phyloP scores from a whole-genome alignment of 2,329 filamentous ascomycete species.

The Trichoderma guizhouense region DNA sequence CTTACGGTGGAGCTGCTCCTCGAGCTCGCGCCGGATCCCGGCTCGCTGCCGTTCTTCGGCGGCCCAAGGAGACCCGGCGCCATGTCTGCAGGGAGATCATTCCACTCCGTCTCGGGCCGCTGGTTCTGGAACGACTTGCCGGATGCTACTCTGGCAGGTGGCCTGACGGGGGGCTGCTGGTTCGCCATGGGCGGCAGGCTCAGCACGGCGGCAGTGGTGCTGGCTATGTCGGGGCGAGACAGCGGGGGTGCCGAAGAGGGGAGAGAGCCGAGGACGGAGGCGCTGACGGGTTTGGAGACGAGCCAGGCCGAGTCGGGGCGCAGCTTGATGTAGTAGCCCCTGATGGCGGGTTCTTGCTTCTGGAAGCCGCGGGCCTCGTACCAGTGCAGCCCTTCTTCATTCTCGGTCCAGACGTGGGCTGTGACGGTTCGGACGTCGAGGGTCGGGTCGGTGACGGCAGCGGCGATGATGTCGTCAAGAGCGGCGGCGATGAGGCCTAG shows the following conservation, averaged over 20 bases:
- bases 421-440: constrained; percentile 47
- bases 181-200: constrained; percentile 31
- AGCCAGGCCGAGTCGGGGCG: constrained; percentile 61
- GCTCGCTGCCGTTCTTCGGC: constrained; percentile 30
- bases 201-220: constrained; percentile 32
- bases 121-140: constrained; percentile 56
- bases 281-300: constrained; percentile 45
- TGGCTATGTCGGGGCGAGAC: constrained; percentile 21
- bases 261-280: constrained; percentile 26
- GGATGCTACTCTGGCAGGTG: constrained; percentile 26
- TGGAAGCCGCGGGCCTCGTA: constrained; percentile 57
- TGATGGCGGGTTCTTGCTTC: constrained; percentile 44
- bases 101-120: constrained; percentile 61
- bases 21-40: constrained; percentile 46
- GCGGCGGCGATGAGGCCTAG: constrained; percentile 58
- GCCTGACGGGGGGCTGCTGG: constrained; percentile 19
- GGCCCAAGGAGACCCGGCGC: constrained; percentile 33
- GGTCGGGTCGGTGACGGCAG: constrained; percentile 33
- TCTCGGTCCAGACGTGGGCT: constrained; percentile 67
- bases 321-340: constrained; percentile 61
- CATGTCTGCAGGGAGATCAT: constrained; percentile 63
- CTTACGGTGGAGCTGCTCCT: constrained; percentile 52
- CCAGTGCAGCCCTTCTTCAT: constrained; percentile 61
- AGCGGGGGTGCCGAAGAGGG: constrained; percentile 22
- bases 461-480: constrained; percentile 49